Evolutionary conservation across 768 basidiomycete species (phyloP), one percentile per base, ranked within the genome.

Genomic region (Termitomyces sp.): DNA sequence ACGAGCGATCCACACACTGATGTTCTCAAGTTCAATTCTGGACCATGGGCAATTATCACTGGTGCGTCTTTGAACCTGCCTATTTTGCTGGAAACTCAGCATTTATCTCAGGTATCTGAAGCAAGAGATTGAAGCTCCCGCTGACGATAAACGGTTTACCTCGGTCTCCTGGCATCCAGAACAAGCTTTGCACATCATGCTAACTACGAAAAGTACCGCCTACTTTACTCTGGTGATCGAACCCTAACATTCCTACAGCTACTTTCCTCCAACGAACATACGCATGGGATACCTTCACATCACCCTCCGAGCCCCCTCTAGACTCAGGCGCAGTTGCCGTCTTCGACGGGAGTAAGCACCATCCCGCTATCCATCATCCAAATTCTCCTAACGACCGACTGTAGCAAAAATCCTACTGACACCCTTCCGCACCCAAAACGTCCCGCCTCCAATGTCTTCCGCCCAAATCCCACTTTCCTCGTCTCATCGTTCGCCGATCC

Each of bases 371-470:
- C 16, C 16, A 36, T 8, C 18, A 43, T 16, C 7, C 2, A 18
- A 30, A 30, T 6, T 30, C 3, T 6, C 43, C 33, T 40, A 47
- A 33, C 54, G 18, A 40, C 36, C n/a, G 30, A 20, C 35, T 35
- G 94, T 69, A 96, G 94, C 83, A 2, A 77, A 75, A 22, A 73
- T 92, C 56, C 81, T 95, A 3, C 75, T 99, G 42, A 99, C 96
- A 2, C 91, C 97, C 16, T 98, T 98, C 80, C 83, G 94, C 42
- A 82, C 84, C 0, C 92, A 96, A 73, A 98, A 97, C 67, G 82
- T 96, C 5, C 97, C 96, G n/a, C 97, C 97, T n/a, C 97, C 97
- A 0, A 95, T 97, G 93, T 90, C 87, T 1, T 87, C 92, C 1
- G 77, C 80, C 59, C 72, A 77, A 59, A 73, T 82, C 12, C 36